Base-by-base conservation (phyloP, 192 early-diverging fungal species). In the Dimargaris verticillata region DNA sequence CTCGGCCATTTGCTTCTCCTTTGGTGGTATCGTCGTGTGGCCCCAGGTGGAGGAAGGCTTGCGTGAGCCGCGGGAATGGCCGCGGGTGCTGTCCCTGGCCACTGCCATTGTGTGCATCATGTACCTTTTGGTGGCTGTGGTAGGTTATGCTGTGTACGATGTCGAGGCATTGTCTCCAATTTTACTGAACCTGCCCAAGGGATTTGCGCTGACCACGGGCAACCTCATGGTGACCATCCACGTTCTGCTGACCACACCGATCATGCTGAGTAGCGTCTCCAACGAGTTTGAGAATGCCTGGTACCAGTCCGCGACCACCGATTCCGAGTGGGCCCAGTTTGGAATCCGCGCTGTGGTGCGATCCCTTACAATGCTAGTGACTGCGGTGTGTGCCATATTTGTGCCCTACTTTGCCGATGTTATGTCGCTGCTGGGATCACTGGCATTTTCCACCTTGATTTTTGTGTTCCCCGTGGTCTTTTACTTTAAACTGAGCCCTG, bases 21-120 rank as follows among this genome's bases (percentile, higher is more conserved):
- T 81, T 47, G 75, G 78, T 38, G 85, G 85, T 33, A 88, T 85
- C 64, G 78, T 81, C 33, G 80, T 85, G 26, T 88, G 81, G 65
- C 76, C 82, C 47, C 79, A 88, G 55, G 79, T 85, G 4, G 82
- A 88, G 63, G 70, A 72, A 5, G 74, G 78, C 29, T 81, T 88
- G 82, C 67, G 72, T 25, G 65, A 74, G 28, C 85, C 82, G 33
- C 54, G 61, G 13, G 54, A 71, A 1, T 88, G 82, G 73, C 72
- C 74, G 18, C 74, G 66, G 61, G 81, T 84, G 15, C 64, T 80
- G 26, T 61, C 64, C 48, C 66, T 62, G 46, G 75, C 74, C 25
- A 75, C 83, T 64, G 58, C 64, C 28, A 72, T 74, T n/a, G 78
- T 83, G 64, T 73, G 74, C 26, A 26, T 69, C 61, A 75, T 88